A percentile compares a stretch with the other conserved stretches of the same genome.
phyloP scores from a whole-genome alignment of 1,139 yeast genomes.

The Geotrichum klebahnii region DNA sequence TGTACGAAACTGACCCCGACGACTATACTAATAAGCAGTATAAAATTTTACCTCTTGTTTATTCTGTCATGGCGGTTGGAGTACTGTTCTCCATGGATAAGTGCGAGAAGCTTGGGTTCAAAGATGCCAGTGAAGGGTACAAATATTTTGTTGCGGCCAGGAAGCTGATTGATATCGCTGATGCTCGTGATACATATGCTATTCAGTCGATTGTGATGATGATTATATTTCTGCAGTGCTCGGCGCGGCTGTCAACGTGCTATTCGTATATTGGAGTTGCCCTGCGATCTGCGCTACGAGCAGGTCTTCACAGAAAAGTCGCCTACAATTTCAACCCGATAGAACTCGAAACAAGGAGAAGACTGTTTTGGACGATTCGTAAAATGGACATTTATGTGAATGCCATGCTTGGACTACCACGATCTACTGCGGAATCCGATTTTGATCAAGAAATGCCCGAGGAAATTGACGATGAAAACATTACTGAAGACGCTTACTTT shows the following conservation, averaged over 20 bases:
- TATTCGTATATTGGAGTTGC: conserved; percentile 93
- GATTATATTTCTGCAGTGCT: conserved; percentile 77
- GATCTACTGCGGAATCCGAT: conserved; percentile 63
- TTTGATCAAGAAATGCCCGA: conserved; percentile 84
- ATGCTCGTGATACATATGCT: conserved; percentile 57
- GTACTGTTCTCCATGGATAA: conserved; percentile 54
- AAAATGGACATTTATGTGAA: conserved; percentile 90
- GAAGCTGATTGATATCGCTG: conserved; percentile 65
- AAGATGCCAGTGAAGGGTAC: conserved; percentile 63
- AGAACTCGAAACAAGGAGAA: conserved; percentile 77
- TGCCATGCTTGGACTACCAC: conserved; percentile 83
- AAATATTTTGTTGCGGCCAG: conserved; percentile 80
- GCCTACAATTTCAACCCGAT: conserved; percentile 69
- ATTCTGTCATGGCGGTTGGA: conserved; percentile 68
- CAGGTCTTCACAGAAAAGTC: conserved; percentile 79
- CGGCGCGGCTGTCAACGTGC: conserved; percentile 85
- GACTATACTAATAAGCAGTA: conserved; percentile 71
- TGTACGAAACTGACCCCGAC: conserved; percentile 63
- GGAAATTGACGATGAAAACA: conserved; percentile 82
- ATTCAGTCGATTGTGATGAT: conserved; percentile 67
- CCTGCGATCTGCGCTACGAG: conserved; percentile 75
- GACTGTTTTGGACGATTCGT: conserved; percentile 83
- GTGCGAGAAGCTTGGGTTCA: conserved; percentile 40
- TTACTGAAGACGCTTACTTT: conserved; percentile 56
- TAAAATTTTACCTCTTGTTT: conserved; percentile 71